Conservation (phyloP, 1,284 basidiomycete species). For the Trichosporon faecale region DNA sequence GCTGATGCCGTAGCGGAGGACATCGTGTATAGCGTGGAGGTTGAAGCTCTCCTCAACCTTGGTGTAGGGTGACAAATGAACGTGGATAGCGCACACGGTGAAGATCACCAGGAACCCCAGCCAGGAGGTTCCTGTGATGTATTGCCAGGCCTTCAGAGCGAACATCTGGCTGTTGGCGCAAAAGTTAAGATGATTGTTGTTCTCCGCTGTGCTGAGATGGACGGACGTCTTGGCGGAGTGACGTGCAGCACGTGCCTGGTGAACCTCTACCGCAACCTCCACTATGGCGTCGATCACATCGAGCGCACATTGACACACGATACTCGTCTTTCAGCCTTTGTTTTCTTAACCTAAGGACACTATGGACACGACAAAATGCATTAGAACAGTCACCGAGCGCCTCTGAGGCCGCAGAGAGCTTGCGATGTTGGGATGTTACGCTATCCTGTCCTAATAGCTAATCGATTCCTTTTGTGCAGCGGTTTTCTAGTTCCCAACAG, state of each 20-base stretch:
- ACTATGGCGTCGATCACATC: background rate
- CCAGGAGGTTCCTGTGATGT: background rate
- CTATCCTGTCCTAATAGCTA: too few species aligned
- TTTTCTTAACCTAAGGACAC: too few species aligned
- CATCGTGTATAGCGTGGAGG: conserved; percentile 85
- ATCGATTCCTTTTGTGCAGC: too few species aligned
- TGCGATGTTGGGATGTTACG: too few species aligned
- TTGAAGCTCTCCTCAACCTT: conserved; percentile 99
- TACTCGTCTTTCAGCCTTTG: too few species aligned
- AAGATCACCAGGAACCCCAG: conserved; percentile 61
- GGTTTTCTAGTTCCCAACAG: too few species aligned
- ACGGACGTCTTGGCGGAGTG: background rate
- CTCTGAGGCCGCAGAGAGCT: too few species aligned
- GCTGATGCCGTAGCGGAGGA: conserved; percentile 65
- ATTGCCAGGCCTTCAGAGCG: background rate
- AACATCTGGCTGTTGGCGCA: background rate
- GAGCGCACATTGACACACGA: too few species aligned
- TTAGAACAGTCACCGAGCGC: too few species aligned
- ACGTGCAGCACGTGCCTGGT: background rate
- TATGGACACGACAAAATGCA: too few species aligned
- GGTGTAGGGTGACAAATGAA: conserved; percentile 76
- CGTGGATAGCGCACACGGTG: conserved; percentile 61
- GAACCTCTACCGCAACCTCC: background rate
- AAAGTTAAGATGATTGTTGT: background rate
- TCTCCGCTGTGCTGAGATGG: background rate